These are phyloP conservation scores for Elongisporangium prolatum DNA, from an alignment of 352 stramenopile genomes.

Conservation along the genomic window DNA sequence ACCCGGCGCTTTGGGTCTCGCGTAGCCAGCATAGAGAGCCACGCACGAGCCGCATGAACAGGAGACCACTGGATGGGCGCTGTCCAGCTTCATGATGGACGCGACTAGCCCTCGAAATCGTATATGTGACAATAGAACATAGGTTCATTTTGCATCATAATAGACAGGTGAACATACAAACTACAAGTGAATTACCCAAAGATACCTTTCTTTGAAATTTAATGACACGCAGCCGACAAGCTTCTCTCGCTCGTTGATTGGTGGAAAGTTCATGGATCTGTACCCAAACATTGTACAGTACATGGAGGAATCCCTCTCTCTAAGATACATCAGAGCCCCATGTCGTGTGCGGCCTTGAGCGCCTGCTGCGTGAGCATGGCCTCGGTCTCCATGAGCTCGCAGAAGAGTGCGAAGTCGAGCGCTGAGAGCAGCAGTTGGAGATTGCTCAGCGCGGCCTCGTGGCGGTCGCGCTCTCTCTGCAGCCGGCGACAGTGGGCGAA, in stretches of 20 bases:
- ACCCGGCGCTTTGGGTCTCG: background rate
- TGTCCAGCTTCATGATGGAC: background rate
- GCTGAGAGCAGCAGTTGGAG: conserved; percentile 42
- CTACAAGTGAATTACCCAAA: background rate
- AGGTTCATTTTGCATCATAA: background rate
- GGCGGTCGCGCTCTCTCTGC: conserved; percentile 19
- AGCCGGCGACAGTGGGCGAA: conserved; percentile 42
- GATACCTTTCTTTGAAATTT: background rate
- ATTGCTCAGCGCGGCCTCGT: conserved; percentile 31
- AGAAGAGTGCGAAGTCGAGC: conserved; percentile 54
- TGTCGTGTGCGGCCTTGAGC: conserved; percentile 46
- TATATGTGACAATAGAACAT: background rate
- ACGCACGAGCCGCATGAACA: background rate
- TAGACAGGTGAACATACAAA: background rate
- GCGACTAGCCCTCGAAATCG: background rate
- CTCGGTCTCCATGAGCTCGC: conserved; percentile 42
- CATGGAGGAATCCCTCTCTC: background rate
- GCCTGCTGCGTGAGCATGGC: conserved; percentile 40
- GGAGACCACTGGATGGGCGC: background rate
- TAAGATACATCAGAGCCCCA: conserved; percentile 32
- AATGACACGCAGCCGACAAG: background rate
- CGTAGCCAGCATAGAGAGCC: background rate
- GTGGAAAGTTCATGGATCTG: background rate
- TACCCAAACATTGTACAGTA: background rate
- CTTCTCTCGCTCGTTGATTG: background rate